Base-by-base conservation (phyloP, 352 stramenopile species). In the Phytophthora sojae region DNA sequence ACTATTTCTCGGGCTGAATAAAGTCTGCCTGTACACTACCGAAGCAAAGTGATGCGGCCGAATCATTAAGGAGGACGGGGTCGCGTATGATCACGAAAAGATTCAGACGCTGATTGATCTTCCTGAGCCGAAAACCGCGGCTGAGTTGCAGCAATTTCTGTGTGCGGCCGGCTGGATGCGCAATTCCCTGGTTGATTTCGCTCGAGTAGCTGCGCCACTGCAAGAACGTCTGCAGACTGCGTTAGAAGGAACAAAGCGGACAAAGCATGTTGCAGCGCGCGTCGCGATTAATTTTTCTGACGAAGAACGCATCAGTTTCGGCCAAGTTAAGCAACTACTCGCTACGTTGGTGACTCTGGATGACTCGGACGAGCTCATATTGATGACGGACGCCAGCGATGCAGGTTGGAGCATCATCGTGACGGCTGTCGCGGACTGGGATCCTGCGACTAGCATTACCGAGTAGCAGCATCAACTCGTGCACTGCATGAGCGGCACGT, bases 21-120 rank as follows among this genome's bases (percentile, higher is more conserved):
- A 67, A 4, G 61, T 61, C 4, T 32, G 26, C 15, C 47, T 50
- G 61, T 57, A 68, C 12, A 61, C 37, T 15, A 4, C 30, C 0
- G 21, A 60, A 14, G 44, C 57, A 3, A 64, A 64, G 45, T 51
- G 57, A 45, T 56, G 51, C 32, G 51, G 52, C 0, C 51, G 61
- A 26, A 50, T 61, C 9, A 57, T 68, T 51, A 42, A 26, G 12
- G 6, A 29, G 5, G 61, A 68, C 2, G 52, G 50, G 4, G 6
- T 61, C 19, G 9, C 55, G 5, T 61, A 61, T 61, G 37, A 61
- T 26, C 37, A 4, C 6, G 37, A 9, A 19, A 61, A 29, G 15
- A 61, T 61, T n/a, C 35, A 61, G 23, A 61, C 55, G 5, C 55
- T 61, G 55, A 42, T 61, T 26, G 55, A 52, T 14, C n/a, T 61